Conservation (phyloP, 2,329 filamentous ascomycete genomes). For the Fusarium verticillioides region DNA sequence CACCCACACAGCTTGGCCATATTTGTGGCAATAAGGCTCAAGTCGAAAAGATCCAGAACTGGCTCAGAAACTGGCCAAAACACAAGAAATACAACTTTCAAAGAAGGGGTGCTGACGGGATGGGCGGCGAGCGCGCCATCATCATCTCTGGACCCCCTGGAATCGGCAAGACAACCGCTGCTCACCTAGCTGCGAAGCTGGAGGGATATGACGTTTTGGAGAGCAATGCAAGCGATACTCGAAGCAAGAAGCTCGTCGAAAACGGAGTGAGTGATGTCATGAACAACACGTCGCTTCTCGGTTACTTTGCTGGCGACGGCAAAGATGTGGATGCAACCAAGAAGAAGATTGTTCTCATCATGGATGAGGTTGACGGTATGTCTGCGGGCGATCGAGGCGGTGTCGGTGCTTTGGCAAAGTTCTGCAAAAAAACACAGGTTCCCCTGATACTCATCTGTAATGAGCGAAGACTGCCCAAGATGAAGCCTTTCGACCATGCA, state of each 20-base stretch:
- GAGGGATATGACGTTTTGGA: slow-evolving; percentile 95
- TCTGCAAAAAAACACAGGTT: slow-evolving; percentile 94
- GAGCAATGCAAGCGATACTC: slow-evolving; percentile 93
- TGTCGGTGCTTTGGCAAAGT: slow-evolving; percentile 91
- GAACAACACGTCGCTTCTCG: slow-evolving; percentile 91
- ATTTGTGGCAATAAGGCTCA: slow-evolving; percentile 94
- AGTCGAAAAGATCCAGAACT: slow-evolving; percentile 89
- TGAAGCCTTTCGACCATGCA: slow-evolving; percentile 95
- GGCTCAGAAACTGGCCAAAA: slow-evolving; percentile 86
- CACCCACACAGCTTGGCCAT: slow-evolving; percentile 83
- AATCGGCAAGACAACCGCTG: slow-evolving; percentile 97
- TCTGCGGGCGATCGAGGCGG: slow-evolving; percentile 95
- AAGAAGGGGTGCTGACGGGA: slow-evolving; percentile 83
- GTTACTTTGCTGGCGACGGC: slow-evolving; percentile 87
- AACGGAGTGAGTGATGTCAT: slow-evolving; percentile 87
- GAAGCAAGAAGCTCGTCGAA: slow-evolving; percentile 97
- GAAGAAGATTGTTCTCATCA: slow-evolving; percentile 95
- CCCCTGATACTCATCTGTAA: slow-evolving; percentile 99
- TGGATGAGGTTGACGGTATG: slow-evolving; percentile 99
- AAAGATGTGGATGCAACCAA: slow-evolving; percentile 82
- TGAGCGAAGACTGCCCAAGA: slow-evolving; percentile 90
- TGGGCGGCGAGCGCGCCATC: slow-evolving; percentile 85
- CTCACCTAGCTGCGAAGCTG: slow-evolving; percentile 90
- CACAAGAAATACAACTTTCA: slow-evolving; percentile 84
- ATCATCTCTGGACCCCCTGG: slow-evolving; percentile 96